Base-by-base conservation (phyloP, 192 early-diverging fungal genomes). In the Backusella mclennaniae region DNA sequence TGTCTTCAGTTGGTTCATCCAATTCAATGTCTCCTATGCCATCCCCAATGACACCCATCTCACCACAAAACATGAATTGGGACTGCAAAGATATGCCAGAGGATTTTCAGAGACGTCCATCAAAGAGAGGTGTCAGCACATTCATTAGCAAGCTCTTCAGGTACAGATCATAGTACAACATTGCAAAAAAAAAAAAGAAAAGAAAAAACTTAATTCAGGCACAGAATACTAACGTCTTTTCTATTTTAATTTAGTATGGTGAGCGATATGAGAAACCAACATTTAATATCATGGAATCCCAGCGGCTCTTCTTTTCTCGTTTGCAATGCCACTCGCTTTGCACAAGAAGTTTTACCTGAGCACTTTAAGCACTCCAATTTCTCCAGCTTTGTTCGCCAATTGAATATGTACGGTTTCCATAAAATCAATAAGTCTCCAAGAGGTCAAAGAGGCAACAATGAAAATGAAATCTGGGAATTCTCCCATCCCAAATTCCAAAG, bases 301-400 rank as follows among this genome's bases (percentile, higher is more conserved):
- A 79, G 82, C 63, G 93, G 93, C 8, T 85, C 86, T 4, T 92
- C 92, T 46, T 94, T 94, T 72, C 83, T 90, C 31, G 90, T 94
- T 68, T 90, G 87, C 77, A 92, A 90, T 77, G 88, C 91, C 49
- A 87, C 87, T n/a, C 93, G 93, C 33, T 95, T 97, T 85, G 88
- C 93, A 6, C 90, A 93, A 66, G 88, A 92, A 59, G 89, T 97
- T 23, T 84, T 97, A 31, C 96, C 96, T 17, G 85, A 85, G 23
- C 92, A 92, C 75, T 97, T 97, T 82, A 97, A 97, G 83, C 96
- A 97, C 85, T 92, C 87, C 79, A 97, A 97, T 73, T 96, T 96
- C 77, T 90, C 93, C 14, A 91, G 89, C 52, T 97, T 97, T 89
- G 96, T 97, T 2, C 90, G 96, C 33, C 96, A 97, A 79, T 87